Conservation (phyloP, 129 eudicot genomes). For the Arctium lappa region DNA sequence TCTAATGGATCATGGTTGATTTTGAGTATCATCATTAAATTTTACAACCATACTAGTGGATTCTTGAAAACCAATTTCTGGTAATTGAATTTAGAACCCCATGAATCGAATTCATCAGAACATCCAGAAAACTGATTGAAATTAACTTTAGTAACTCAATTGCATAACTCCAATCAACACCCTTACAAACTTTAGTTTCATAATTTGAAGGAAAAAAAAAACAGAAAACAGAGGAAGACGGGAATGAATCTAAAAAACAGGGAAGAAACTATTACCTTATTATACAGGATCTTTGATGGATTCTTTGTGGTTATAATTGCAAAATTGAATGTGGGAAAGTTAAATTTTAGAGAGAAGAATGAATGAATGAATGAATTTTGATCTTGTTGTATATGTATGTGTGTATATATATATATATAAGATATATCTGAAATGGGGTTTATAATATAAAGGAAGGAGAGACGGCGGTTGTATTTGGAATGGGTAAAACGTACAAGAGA, state of each 20-base stretch:
- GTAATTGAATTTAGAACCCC: not conserved
- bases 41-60: not conserved
- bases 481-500: slow-evolving; percentile 37
- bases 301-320: not conserved
- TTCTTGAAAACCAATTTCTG: not conserved
- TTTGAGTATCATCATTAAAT: not conserved
- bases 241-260: not conserved
- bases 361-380: not conserved
- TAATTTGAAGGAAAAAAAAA: too few species aligned
- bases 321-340: slow-evolving; percentile 7
- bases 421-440: too few species aligned
- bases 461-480: slow-evolving; percentile 28
- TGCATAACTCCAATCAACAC: not conserved
- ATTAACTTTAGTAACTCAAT: not conserved
- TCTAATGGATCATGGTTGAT: not conserved
- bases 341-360: not conserved
- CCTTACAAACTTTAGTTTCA: too few species aligned
- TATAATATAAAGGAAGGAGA: not conserved
- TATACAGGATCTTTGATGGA: slow-evolving; percentile 8
- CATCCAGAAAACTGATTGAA: not conserved
- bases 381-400: not conserved
- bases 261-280: not conserved
- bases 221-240: not conserved
- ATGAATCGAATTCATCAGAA: not conserved
- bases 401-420: not conserved